Evolutionary conservation across 2,329 filamentous ascomycete genomes (phyloP), one percentile per base, ranked within the genome.

Genomic region (Fusarium newnesense): DNA sequence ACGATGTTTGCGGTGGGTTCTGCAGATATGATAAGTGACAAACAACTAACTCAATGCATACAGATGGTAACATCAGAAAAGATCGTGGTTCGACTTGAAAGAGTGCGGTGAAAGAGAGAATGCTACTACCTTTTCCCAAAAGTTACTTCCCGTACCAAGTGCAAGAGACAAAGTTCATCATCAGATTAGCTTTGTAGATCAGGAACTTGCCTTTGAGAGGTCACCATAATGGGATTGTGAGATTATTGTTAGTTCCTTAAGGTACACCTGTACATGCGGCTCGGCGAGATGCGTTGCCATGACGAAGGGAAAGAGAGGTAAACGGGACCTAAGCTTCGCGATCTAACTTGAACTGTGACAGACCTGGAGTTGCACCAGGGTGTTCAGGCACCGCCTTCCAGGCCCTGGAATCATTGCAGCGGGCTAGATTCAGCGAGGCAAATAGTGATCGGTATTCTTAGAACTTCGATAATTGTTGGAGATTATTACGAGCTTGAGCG

Each of bases 221-320:
- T 67, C 47, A 28, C 50, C 15, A 61, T 47, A 26, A 65, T 64
- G 24, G 30, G 30, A 36, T 26, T 43, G 62, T 66, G 32, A 30
- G 30, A 43, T 32, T 36, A 36, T 46, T 64, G 40, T 56, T 57
- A 64, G 40, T 47, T 30, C 40, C 40, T 11, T 32, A 32, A 12
- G 16, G 32, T 44, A 49, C 46, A 30, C 15, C 47, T 46, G 53
- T 65, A 68, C 44, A 53, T 66, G 72, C 60, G 61, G 69, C 54
- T 73, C 60, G 47, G 60, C 59, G 60, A 57, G 64, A 62, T 70
- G 58, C 67, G 75, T 77, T 77, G 75, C 75, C 69, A 72, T 76
- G 75, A 77, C 73, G 59, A 77, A 76, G 34, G 50, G n/a, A 24
- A 24, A 63, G 59, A 64, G 56, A 37, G 63, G 63, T 47, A 60